These are phyloP conservation scores for Paratinospora sagittata DNA, from an alignment of 164 flowering plant genomes.

Conservation along the genomic window DNA sequence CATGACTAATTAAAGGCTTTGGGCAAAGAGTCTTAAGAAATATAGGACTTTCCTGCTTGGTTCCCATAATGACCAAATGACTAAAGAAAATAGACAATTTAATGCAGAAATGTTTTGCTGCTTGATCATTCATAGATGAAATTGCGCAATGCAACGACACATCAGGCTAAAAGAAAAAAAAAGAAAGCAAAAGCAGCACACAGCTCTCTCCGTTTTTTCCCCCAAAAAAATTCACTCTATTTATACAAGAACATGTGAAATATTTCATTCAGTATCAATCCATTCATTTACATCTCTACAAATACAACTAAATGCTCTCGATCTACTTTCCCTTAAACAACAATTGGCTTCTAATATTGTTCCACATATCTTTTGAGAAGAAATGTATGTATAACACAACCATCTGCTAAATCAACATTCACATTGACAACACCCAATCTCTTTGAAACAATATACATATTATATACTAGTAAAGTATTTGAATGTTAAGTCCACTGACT, in stretches of 20 bases:
- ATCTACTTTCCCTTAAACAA: not conserved
- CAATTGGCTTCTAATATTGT: not conserved
- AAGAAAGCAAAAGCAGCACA: not conserved
- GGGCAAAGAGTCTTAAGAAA: too few relatives aligned
- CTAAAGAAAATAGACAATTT: not conserved
- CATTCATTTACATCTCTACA: not conserved
- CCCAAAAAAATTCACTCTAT: too few relatives aligned
- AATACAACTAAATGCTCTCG: not conserved
- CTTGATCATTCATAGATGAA: constrained; percentile 1
- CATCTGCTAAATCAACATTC: not conserved
- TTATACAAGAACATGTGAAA: too few relatives aligned
- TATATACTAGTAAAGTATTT: too few relatives aligned
- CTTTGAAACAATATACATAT: not conserved
- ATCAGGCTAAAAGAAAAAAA: not conserved
- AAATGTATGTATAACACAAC: not conserved
- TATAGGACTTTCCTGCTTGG: not conserved
- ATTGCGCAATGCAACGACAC: not conserved
- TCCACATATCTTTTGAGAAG: too few relatives aligned
- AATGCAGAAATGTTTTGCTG: not conserved
- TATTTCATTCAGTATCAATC: too few relatives aligned
- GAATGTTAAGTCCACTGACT: too few relatives aligned
- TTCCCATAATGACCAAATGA: not conserved
- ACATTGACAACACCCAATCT: not conserved
- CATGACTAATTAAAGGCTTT: too few relatives aligned
- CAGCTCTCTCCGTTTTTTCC: not conserved